Evolutionary conservation across 345 rosid genomes (phyloP).

Genomic region (Dovyalis caffra): DNA sequence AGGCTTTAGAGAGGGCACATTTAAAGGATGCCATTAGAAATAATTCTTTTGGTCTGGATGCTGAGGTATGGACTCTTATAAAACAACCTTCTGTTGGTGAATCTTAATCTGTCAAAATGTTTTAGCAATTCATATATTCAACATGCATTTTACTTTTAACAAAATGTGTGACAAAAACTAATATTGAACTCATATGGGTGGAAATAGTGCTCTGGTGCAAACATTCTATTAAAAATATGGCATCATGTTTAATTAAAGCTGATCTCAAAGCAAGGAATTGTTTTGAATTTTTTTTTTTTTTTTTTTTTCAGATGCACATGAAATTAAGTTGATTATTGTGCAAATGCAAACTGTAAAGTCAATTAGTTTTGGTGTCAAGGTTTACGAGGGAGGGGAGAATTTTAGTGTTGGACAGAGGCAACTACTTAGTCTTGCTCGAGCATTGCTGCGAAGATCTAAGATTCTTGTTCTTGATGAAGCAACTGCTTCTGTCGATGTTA

Average conservation of each 20-base stretch:
- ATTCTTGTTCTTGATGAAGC: slow-evolving; percentile 40
- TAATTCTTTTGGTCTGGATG: slow-evolving; percentile 79
- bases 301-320: too few relatives aligned
- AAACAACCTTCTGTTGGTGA: neutral
- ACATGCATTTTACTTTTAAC: too few relatives aligned
- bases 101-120: neutral
- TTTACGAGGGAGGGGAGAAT: slow-evolving; percentile 34
- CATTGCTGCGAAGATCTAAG: slow-evolving; percentile 30
- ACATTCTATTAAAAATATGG: neutral
- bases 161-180: neutral
- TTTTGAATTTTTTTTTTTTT: neutral
- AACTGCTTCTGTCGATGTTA: slow-evolving; percentile 36
- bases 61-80: slow-evolving; percentile 69
- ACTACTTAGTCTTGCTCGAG: slow-evolving; percentile 31
- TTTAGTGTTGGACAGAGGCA: slow-evolving; percentile 40
- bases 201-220: neutral
- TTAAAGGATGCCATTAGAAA: slow-evolving; percentile 82
- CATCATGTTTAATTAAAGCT: neutral
- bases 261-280: neutral
- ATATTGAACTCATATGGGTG: neutral
- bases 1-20: slow-evolving; percentile 96
- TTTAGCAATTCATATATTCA: neutral
- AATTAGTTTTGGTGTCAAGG: slow-evolving; percentile 9
- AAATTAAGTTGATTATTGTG: neutral
- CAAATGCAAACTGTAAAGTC: neutral